These are phyloP conservation scores for Boeremia exigua DNA, from an alignment of 2,329 filamentous ascomycete species.

Conservation along the genomic window DNA sequence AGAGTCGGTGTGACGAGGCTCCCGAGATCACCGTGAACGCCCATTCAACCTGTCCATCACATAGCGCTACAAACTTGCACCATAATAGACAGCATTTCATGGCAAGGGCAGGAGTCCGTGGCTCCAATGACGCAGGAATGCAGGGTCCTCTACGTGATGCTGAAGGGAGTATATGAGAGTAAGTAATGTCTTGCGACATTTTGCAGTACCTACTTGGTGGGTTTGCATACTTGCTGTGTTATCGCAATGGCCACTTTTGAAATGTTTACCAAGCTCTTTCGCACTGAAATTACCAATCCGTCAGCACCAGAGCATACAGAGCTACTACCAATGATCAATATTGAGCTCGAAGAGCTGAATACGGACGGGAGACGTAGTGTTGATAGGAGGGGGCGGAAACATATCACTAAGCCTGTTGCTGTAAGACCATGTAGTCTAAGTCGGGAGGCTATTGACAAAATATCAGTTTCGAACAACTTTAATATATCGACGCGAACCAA, in stretches of 20 bases:
- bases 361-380: neutral
- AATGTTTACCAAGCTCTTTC: neutral
- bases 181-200: neutral
- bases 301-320: neutral
- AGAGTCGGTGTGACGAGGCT: neutral
- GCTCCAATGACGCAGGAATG: conserved; percentile 11
- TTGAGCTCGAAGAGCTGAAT: conserved; percentile 11
- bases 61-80: neutral
- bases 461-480: neutral
- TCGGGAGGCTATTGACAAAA: neutral
- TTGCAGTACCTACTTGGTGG: neutral
- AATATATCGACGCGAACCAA: neutral
- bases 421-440: neutral
- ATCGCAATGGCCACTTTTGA: neutral
- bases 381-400: neutral
- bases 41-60: neutral
- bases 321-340: neutral
- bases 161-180: conserved; percentile 2
- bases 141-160: neutral
- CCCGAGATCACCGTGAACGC: neutral
- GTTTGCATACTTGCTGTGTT: neutral
- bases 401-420: neutral
- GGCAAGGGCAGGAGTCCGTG: conserved; percentile 8
- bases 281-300: neutral
- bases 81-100: neutral